These are phyloP conservation scores for Cunninghamia lanceolata DNA, from an alignment of 75 land plant genomes.

Conservation along the genomic window DNA sequence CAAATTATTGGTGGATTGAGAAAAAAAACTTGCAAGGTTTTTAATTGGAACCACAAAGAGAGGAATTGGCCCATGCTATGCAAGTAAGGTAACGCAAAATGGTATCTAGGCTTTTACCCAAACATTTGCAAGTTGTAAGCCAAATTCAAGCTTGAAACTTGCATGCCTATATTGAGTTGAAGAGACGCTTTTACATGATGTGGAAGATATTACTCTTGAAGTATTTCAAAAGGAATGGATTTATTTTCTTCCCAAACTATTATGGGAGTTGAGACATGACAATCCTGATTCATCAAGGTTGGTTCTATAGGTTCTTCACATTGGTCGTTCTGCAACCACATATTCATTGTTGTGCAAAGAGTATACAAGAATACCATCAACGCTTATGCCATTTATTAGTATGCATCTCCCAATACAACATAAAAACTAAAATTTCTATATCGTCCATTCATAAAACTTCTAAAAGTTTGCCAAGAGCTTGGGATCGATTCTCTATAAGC, in stretches of 20 bases:
- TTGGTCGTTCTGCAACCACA: conserved; percentile 48
- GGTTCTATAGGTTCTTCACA: conserved; percentile 48
- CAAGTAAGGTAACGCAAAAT: no score
- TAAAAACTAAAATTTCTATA: conserved; percentile 25
- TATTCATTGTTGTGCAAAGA: conserved; percentile 41
- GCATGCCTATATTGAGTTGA: conserved; percentile 31
- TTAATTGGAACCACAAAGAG: no score
- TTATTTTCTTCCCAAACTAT: background rate
- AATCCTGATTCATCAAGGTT: conserved; percentile 10
- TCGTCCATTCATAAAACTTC: conserved; percentile 77
- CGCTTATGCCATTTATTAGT: conserved; percentile 54
- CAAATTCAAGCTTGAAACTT: conserved; percentile 24
- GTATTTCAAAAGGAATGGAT: conserved; percentile 5
- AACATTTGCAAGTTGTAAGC: conserved; percentile 16
- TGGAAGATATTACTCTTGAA: background rate
- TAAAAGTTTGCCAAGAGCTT: conserved; percentile 61
- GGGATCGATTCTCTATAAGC: conserved; percentile 62
- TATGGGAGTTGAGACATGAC: conserved; percentile 8
- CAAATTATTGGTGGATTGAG: no score
- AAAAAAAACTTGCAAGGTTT: no score
- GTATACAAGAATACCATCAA: conserved; percentile 51
- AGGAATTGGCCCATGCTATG: no score
- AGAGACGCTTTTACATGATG: conserved; percentile 17
- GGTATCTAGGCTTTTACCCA: conserved; percentile 37
- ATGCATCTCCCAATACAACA: conserved; percentile 19